These are phyloP conservation scores for Albophoma yamanashiensis DNA, from an alignment of 2,329 filamentous ascomycete genomes.

Conservation along the genomic window DNA sequence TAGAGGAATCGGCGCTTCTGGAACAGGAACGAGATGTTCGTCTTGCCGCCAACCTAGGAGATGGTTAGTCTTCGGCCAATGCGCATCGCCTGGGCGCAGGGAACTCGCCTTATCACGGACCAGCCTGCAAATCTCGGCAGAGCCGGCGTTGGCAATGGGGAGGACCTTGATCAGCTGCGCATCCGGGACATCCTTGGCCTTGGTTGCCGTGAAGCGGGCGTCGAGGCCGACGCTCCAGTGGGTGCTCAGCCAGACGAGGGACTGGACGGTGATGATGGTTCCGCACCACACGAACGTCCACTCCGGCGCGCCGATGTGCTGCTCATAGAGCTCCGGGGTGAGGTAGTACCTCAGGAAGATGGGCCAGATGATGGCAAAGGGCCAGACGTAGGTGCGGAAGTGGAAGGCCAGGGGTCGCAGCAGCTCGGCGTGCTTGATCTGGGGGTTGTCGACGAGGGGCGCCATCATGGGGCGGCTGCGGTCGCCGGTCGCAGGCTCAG, in stretches of 20 bases:
- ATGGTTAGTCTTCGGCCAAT: background rate
- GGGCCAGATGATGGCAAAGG: conserved; percentile 86
- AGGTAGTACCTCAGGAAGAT: conserved; percentile 84
- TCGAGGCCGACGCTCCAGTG: conserved; percentile 93
- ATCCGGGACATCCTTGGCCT: conserved; percentile 57
- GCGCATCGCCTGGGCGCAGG: background rate
- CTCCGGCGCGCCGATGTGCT: conserved; percentile 85
- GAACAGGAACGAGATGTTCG: conserved; percentile 82
- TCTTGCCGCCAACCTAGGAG: conserved; percentile 55
- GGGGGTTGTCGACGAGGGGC: conserved; percentile 80
- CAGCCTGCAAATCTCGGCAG: conserved; percentile 77
- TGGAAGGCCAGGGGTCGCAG: conserved; percentile 75
- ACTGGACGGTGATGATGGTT: conserved; percentile 77
- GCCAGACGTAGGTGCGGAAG: conserved; percentile 85
- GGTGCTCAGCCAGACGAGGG: conserved; percentile 86
- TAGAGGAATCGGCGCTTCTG: conserved; percentile 97
- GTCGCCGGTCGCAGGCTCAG: background rate
- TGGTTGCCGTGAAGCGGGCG: conserved; percentile 69
- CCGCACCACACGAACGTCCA: conserved; percentile 97
- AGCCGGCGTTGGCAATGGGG: conserved; percentile 78
- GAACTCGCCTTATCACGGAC: conserved; percentile 55
- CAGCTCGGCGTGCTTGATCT: conserved; percentile 81
- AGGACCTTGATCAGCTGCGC: conserved; percentile 88
- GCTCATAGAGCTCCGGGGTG: conserved; percentile 72
- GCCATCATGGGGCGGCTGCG: conserved; percentile 36